These are phyloP conservation scores for Aureobasidium namibiae DNA, from an alignment of 2,329 filamentous ascomycete genomes.

Conservation along the genomic window DNA sequence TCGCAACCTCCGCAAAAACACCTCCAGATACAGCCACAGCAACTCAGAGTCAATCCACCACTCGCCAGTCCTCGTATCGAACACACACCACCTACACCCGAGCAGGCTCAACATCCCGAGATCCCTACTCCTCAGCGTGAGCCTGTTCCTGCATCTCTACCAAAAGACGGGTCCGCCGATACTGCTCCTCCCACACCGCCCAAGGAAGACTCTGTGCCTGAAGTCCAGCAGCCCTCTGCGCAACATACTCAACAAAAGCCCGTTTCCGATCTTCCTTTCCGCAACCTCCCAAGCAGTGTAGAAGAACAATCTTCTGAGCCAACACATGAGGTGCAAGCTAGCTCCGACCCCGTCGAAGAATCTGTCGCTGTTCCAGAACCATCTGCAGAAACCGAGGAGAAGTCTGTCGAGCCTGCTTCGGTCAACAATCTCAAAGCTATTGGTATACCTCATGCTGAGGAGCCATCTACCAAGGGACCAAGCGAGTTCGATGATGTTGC, in stretches of 20 bases:
- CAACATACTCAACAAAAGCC: background rate
- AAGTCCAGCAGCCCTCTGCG: constrained; percentile 14
- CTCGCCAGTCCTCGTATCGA: constrained; percentile 39
- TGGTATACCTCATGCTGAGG: constrained; percentile 11
- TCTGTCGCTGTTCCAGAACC: constrained; percentile 9
- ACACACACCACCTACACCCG: constrained; percentile 44
- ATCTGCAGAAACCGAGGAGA: constrained; percentile 18
- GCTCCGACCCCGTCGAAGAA: background rate
- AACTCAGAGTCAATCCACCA: constrained; percentile 22
- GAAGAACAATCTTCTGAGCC: background rate
- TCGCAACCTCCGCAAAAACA: constrained; percentile 14
- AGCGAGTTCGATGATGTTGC: constrained; percentile 23
- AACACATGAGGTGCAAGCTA: background rate
- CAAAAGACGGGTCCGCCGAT: constrained; percentile 18
- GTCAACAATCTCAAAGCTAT: constrained; percentile 13
- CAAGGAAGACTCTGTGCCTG: constrained; percentile 25
- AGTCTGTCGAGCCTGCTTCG: constrained; percentile 8
- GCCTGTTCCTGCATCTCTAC: constrained; percentile 22
- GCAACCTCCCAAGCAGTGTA: constrained; percentile 24
- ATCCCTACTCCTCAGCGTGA: constrained; percentile 12
- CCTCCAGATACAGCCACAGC: constrained; percentile 19
- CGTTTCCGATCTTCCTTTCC: constrained; percentile 4
- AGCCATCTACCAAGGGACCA: constrained; percentile 9
- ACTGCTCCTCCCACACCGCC: constrained; percentile 22
- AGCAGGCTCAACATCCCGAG: constrained; percentile 22